Evolutionary conservation across 1,284 basidiomycete species (phyloP).

Genomic region (Fomitopsis schrenkii): DNA sequence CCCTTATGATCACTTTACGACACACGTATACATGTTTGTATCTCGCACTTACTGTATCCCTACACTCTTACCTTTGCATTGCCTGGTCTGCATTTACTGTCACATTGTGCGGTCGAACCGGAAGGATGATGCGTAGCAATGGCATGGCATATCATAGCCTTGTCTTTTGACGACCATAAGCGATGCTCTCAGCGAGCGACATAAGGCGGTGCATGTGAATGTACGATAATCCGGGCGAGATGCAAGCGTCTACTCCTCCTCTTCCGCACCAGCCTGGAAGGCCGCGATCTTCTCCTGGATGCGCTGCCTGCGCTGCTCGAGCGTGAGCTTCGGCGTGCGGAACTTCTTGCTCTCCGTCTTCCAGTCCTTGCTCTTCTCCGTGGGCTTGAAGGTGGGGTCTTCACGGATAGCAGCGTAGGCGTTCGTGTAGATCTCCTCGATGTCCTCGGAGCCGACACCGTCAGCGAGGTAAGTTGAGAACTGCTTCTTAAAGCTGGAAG

Average conservation of each 20-base stretch:
- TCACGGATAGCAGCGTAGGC: constrained; percentile 95
- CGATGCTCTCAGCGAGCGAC: background rate
- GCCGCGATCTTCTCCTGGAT: constrained; percentile 84
- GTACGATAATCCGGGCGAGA: background rate
- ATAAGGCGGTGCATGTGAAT: constrained; percentile 8
- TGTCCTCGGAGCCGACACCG: constrained; percentile 94
- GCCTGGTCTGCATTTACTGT: background rate
- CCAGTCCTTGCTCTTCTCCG: constrained; percentile 94
- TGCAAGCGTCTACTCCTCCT: constrained; percentile 42
- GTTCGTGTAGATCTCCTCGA: constrained; percentile 93
- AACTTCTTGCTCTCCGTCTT: constrained; percentile 81
- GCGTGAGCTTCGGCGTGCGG: constrained; percentile 70
- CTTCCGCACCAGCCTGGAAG: constrained; percentile 61
- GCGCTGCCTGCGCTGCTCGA: constrained; percentile 72
- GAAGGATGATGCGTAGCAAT: constrained; percentile 1
- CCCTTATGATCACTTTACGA: background rate
- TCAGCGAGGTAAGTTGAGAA: constrained; percentile 95
- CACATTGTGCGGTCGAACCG: background rate
- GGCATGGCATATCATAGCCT: constrained; percentile 16
- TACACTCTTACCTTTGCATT: background rate
- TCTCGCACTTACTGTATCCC: background rate
- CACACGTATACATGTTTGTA: background rate
- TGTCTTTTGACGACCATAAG: constrained; percentile 17
- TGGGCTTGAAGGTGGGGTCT: constrained; percentile 87
- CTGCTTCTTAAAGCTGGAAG: constrained; percentile 92